Base-by-base conservation (phyloP, 2,329 filamentous ascomycete genomes). In the Claviceps pusilla region DNA sequence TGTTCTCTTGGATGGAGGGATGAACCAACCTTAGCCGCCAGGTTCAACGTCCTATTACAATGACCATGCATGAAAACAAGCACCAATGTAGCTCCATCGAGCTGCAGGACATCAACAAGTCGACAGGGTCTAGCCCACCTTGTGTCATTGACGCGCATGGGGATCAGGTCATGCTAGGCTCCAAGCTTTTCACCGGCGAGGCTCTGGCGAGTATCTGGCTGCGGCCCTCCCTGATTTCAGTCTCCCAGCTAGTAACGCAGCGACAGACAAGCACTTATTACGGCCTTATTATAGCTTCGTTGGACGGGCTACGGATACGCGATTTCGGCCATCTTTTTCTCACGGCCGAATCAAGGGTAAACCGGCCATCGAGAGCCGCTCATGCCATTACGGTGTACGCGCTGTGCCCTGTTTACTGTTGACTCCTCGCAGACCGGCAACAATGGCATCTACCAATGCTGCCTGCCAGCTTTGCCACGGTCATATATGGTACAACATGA, bases 131-230 rank as follows among this genome's bases (percentile, higher is more conserved):
- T 6, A 9, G 33, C 42, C 50, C 31, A 29, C 35, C 19, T n/a
- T 43, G 53, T 53, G 53, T 56, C 55, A 57, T 55, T 55, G 55
- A 57, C 57, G 55, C 57, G 57, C 57, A 57, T 57, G 37, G 31
- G 50, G n/a, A 54, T 54, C 48, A 43, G 33, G 52, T 58, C 52
- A 57, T 56, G 48, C 47, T 50, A 35, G 50, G 31, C 35, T 41
- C 42, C 50, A 28, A 47, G n/a, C 19, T 42, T 41, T 41, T 24
- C 37, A 47, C 7, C 49, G 51, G 43, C 3, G 49, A 41, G n/a
- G 37, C 50, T 37, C 14, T 37, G 53, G n/a, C n/a, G 24, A 24
- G 24, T 24, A 24, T n/a, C n/a, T n/a, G n/a, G 24, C 24, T 24
- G 24, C 24, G 24, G 24, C 24, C 33, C 11, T 50, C 33, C 37